Evolutionary conservation across 2,329 filamentous ascomycete genomes (phyloP), one percentile per base, ranked within the genome.

Genomic region (Didymosphaeria variabile): DNA sequence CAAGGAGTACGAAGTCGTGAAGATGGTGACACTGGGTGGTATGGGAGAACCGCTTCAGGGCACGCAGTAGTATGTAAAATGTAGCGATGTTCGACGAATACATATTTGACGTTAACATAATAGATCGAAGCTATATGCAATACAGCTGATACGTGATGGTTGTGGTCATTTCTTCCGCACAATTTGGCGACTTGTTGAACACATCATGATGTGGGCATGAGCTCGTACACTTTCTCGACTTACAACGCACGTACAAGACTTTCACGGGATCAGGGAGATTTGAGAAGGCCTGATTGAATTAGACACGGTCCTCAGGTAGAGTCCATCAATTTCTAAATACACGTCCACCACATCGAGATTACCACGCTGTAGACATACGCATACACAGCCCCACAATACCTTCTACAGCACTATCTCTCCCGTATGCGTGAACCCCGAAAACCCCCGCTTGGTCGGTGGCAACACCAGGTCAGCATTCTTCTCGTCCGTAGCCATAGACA

Each of bases 1-100:
- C 57, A 81, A 83, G 8, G 82, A 84, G 70, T 84, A 84, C 61
- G 63, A 80, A 55, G 74, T 77, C 23, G 82, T 77, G 19, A 84
- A 84, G 77, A 83, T 78, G 67, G 75, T 81, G 2, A 84, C 82
- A 1, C 79, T 90, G 62, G 89, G 88, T 17, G 88, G 88, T 0
- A 88, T 89, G 79, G 85, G 85, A 5, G 79, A 83, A 69, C 82
- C 85, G 29, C 72, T 90, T 51, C 86, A 89, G 69, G 81, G 79
- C 6, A 26, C 49, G 21, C 29, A 13, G 8, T 53, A 53, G 34
- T 21, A 6, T 9, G 19, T 55, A 17, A 59, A 10, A 12, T 45
- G 7, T 13, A 7, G n/a, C 2, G 23, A 9, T 10, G 2, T 45
- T 45, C n/a, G 15, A 29, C 17, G 2, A 21, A n/a, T 23, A 45